phyloP scores from a whole-genome alignment of 768 basidiomycete genomes.

The Hypsizygus marmoreus region DNA sequence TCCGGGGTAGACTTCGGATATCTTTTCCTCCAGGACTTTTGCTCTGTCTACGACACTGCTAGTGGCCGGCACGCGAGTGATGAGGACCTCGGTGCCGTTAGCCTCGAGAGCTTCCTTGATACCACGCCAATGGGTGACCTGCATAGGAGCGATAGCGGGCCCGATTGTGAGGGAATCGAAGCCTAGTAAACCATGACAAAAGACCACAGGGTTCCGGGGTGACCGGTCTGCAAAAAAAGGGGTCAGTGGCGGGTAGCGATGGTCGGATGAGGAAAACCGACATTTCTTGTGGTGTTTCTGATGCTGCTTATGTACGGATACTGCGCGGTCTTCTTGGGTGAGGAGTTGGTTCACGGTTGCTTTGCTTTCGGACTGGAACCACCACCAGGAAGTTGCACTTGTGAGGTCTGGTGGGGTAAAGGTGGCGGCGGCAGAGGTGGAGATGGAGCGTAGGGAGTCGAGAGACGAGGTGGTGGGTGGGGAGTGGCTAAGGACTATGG shows the following conservation, averaged over 20 bases:
- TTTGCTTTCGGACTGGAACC: constrained; percentile 53
- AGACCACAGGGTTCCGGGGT: constrained; percentile 84
- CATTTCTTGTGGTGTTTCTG: constrained; percentile 58
- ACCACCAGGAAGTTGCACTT: constrained; percentile 43
- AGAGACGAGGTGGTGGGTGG: constrained; percentile 51
- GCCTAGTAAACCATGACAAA: constrained; percentile 93
- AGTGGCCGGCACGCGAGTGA: constrained; percentile 92
- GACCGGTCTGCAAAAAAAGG: constrained; percentile 56
- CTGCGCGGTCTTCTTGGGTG: constrained; percentile 53
- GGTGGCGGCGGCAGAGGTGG: constrained; percentile 21
- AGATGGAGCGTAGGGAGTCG: constrained; percentile 54
- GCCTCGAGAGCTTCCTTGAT: constrained; percentile 91
- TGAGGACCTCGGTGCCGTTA: constrained; percentile 87
- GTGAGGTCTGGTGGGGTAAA: constrained; percentile 15
- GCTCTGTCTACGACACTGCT: constrained; percentile 88
- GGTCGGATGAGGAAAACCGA: constrained; percentile 33
- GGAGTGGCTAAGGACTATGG: constrained; percentile 40
- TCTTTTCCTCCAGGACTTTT: constrained; percentile 81
- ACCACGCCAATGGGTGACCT: constrained; percentile 96
- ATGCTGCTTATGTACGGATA: constrained; percentile 48
- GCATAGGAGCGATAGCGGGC: constrained; percentile 72
- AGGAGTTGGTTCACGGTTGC: constrained; percentile 45
- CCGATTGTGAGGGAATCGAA: constrained; percentile 86
- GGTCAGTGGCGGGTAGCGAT: constrained; percentile 5
- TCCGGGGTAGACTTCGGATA: constrained; percentile 80